Percentiles rank a stretch among this genome's conserved stretches.
Conservation (phyloP, 768 basidiomycete species). For the Fomitopsis pulvina region DNA sequence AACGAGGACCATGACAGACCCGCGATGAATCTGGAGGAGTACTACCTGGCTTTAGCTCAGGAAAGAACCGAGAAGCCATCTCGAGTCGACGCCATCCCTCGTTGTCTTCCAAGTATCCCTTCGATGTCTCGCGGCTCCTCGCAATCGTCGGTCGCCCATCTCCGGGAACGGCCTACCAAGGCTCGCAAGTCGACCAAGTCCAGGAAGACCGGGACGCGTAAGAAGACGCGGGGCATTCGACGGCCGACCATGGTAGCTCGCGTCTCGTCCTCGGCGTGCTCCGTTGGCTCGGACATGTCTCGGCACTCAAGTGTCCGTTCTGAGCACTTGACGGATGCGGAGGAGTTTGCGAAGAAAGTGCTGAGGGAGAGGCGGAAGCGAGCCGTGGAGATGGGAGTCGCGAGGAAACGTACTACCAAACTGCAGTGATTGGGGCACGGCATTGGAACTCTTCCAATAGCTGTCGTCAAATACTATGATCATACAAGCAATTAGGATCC, state of each 20-base stretch:
- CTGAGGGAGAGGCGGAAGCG: slow-evolving; percentile 16
- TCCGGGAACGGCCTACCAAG: background rate
- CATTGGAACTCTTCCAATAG: too few species aligned
- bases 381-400: slow-evolving; percentile 13
- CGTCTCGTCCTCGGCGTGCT: slow-evolving; percentile 11
- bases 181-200: background rate
- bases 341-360: slow-evolving; percentile 17
- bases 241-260: slow-evolving; percentile 9
- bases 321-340: slow-evolving; percentile 19
- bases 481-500: too few species aligned
- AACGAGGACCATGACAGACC: background rate
- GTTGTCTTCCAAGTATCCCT: too few species aligned
- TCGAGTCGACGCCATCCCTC: too few species aligned
- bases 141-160: background rate
- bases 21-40: background rate
- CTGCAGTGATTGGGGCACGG: too few species aligned
- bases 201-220: background rate
- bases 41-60: background rate
- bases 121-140: background rate
- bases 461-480: too few species aligned
- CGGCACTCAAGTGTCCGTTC: slow-evolving; percentile 12
- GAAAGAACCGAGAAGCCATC: too few species aligned
- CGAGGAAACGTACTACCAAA: too few species aligned
- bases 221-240: background rate
- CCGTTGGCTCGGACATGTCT: slow-evolving; percentile 22